Percentiles rank a stretch among this genome's conserved stretches.
Evolutionary conservation across 345 rosid species (phyloP).

Genomic region (Citrus medica): DNA sequence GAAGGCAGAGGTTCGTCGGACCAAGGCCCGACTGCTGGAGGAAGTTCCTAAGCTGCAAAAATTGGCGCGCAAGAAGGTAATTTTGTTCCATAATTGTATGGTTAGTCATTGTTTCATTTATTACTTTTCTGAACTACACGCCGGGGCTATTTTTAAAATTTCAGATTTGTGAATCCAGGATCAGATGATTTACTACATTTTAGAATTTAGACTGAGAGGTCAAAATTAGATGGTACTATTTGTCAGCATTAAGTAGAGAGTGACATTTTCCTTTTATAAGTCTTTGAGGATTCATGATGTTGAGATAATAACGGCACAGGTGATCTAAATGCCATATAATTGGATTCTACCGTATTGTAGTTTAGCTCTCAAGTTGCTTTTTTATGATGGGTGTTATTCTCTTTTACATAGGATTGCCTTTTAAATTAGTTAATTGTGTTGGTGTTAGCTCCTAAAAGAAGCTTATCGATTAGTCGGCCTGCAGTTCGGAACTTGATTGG

Average conservation of each 20-base stretch:
- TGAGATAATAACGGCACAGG: not conserved
- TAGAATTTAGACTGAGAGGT: not conserved
- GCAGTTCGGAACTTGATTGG: not conserved
- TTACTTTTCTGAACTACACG: not conserved
- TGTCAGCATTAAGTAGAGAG: not conserved
- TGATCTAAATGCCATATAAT: not conserved
- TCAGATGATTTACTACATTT: not conserved
- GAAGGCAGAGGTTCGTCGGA: constrained; percentile 78
- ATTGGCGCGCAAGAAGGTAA: constrained; percentile 64
- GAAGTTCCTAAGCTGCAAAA: constrained; percentile 67
- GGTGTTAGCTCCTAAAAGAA: not conserved
- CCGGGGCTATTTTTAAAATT: not conserved
- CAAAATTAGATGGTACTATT: not conserved
- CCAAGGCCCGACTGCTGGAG: constrained; percentile 64
- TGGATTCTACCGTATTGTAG: not conserved
- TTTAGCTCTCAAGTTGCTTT: not conserved
- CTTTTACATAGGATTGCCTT: not conserved
- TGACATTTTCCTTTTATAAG: not conserved
- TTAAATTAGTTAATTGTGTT: not conserved
- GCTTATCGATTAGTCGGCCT: not conserved
- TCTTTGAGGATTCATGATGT: not conserved
- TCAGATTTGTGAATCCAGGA: not conserved
- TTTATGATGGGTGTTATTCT: not conserved
- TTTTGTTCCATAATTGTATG: not conserved
- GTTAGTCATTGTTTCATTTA: not conserved